Evolutionary conservation across 2,329 filamentous ascomycete genomes (phyloP).

Genomic region (Aspergillus terreus): DNA sequence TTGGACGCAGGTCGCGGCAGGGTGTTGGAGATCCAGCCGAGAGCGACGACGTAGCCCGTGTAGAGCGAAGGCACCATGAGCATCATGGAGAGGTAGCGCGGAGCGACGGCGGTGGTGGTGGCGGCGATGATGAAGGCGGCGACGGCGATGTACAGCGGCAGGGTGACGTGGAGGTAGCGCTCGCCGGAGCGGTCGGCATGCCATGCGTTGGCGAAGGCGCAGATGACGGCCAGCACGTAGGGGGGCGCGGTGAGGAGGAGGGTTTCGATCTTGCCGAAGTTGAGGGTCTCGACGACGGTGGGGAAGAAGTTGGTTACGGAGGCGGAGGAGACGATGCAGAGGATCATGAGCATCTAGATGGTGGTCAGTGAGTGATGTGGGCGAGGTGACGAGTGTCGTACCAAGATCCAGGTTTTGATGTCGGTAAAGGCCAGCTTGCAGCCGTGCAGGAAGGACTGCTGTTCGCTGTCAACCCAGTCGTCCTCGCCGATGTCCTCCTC

Average conservation of each 20-base stretch:
- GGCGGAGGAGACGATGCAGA: conserved; percentile 55
- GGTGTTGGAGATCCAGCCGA: conserved; percentile 73
- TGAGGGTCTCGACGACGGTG: conserved; percentile 65
- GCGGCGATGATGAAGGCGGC: conserved; percentile 66
- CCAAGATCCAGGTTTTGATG: conserved; percentile 58
- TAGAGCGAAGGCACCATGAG: conserved; percentile 66
- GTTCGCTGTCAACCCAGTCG: conserved; percentile 56
- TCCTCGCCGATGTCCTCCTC: conserved; percentile 64
- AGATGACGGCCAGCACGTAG: conserved; percentile 59
- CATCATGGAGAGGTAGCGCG: conserved; percentile 69
- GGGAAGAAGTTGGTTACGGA: conserved; percentile 68
- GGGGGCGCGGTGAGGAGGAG: conserved; percentile 64
- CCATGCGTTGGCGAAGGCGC: conserved; percentile 62
- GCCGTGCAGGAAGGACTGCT: conserved; percentile 50
- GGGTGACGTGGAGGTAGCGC: conserved; percentile 63
- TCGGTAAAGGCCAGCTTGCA: conserved; percentile 56
- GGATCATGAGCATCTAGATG: conserved; percentile 52
- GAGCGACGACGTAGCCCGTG: conserved; percentile 62
- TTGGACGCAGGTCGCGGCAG: conserved; percentile 74
- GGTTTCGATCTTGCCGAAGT: conserved; percentile 58
- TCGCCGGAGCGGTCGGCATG: conserved; percentile 70
- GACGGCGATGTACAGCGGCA: conserved; percentile 61
- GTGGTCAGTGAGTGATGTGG: not conserved
- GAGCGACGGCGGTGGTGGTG: conserved; percentile 56
- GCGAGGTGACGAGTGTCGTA: conserved; percentile 22